These are phyloP conservation scores for Fusarium pseudocircinatum DNA, from an alignment of 2,329 filamentous ascomycete species.

Conservation along the genomic window DNA sequence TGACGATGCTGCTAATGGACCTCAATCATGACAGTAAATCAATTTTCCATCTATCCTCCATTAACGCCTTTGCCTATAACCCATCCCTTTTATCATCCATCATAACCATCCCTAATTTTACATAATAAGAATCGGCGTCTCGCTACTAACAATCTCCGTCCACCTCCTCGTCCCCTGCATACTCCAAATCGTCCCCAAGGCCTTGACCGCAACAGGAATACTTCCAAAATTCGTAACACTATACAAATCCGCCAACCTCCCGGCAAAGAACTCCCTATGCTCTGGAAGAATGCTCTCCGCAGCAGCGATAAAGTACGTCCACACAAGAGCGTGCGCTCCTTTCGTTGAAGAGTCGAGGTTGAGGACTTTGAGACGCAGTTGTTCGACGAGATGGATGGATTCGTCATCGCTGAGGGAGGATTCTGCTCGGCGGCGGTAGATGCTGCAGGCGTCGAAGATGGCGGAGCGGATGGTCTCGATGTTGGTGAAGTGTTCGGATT, in stretches of 20 bases:
- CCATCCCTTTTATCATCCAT: not conserved
- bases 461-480: conserved; percentile 35
- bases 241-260: conserved; percentile 44
- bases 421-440: conserved; percentile 42
- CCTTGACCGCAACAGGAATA: conserved; percentile 49
- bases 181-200: conserved; percentile 49
- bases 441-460: conserved; percentile 41
- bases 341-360: conserved; percentile 41
- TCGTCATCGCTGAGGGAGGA: conserved; percentile 27
- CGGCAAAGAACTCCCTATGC: conserved; percentile 50
- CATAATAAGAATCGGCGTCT: conserved; percentile 45
- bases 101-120: not conserved
- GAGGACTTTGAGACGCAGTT: conserved; percentile 44
- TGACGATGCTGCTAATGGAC: rapidly evolving
- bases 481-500: conserved; percentile 33
- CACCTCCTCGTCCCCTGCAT: conserved; percentile 37
- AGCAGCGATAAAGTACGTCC: conserved; percentile 53
- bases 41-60: not conserved
- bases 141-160: conserved; percentile 44
- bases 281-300: conserved; percentile 49
- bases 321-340: conserved; percentile 52
- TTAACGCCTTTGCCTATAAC: not conserved
- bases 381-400: conserved; percentile 45
- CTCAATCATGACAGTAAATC: not conserved
- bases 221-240: conserved; percentile 50